Base-by-base conservation (phyloP, 1,139 yeast species). In the Diutina scorzettiae region DNA sequence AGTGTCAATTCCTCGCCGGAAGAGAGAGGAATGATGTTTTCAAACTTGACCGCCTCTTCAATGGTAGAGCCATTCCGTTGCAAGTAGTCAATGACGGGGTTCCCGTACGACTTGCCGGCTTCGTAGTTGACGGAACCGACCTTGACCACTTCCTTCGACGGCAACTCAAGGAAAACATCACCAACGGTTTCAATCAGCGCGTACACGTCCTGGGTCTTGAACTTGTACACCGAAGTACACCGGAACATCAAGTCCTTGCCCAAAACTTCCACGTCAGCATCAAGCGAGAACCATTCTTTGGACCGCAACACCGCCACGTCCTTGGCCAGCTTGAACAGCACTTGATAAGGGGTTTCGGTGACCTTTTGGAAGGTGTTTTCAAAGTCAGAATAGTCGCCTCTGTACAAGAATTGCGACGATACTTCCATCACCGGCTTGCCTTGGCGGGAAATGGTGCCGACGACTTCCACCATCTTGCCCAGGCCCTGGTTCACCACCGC, bases 281-380 rank as follows among this genome's bases (percentile, higher is more conserved):
- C 84, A 56, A 82, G 71, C 58, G 85, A 89, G 78, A 93, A 89
- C 98, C 99, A 91, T 66, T 91, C 97, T 73, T 93, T 91, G 20
- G 97, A 86, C 57, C 78, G 78, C 62, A 91, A 74, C 46, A 91
- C 86, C 45, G 98, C 96, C 53, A 89, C 81, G 56, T 91, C 98
- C 71, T 86, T 89, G 42, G 86, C 71, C 43, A 89, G 64, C 48
- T 72, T 71, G 58, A 91, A 70, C 36, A 73, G 62, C 48, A 91
- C 71, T 66, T 89, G 83, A 57, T 81, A 83, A 46, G 96, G 95
- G 48, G 89, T 78, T 66, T 91, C 98, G 47, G 77, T 71, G 49
- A 76, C 77, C 65, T 84, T 84, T 66, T 85, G 83, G 80, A 91
- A 91, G 37, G 98, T 86, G 69, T 89, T 87, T 60, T 81, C 83